phyloP scores from a whole-genome alignment of 2,329 filamentous ascomycete genomes.

The Penicillium sp. region DNA sequence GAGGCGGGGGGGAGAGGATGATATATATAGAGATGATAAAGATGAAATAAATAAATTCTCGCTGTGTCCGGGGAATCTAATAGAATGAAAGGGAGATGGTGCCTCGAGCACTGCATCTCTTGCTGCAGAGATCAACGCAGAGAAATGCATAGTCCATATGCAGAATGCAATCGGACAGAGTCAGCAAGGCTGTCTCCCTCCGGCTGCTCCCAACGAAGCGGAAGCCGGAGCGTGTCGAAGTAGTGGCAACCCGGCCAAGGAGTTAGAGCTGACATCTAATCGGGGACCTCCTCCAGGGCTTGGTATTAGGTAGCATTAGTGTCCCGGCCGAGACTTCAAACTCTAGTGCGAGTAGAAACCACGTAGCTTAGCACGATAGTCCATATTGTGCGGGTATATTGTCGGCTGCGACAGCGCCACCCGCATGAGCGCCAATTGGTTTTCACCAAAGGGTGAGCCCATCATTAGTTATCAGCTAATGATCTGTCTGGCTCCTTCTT shows the following conservation, averaged over 20 bases:
- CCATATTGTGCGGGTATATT: neutral
- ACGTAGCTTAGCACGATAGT: neutral
- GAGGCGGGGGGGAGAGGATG: neutral
- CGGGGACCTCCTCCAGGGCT: neutral
- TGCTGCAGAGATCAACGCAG: slow-evolving; percentile 11
- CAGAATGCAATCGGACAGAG: slow-evolving; percentile 2
- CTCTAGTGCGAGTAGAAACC: neutral
- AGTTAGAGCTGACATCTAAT: neutral
- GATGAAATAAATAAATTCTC: slow-evolving; percentile 13
- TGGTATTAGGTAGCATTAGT: neutral
- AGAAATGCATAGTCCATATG: slow-evolving; percentile 1
- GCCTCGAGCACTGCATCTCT: slow-evolving; percentile 12
- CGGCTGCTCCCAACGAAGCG: neutral
- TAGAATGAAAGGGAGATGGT: slow-evolving; percentile 17
- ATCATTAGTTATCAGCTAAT: slow-evolving; percentile 56
- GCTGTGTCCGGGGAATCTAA: slow-evolving; percentile 27
- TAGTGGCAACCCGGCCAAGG: neutral
- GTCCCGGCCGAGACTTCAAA: neutral
- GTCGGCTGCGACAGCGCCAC: neutral
- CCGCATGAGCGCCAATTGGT: neutral
- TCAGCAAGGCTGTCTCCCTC: neutral
- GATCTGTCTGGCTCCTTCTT: slow-evolving; percentile 85
- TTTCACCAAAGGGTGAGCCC: neutral
- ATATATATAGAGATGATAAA: neutral
- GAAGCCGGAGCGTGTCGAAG: neutral